phyloP scores from a whole-genome alignment of 257 asterid species.

The Handroanthus guayacan region DNA sequence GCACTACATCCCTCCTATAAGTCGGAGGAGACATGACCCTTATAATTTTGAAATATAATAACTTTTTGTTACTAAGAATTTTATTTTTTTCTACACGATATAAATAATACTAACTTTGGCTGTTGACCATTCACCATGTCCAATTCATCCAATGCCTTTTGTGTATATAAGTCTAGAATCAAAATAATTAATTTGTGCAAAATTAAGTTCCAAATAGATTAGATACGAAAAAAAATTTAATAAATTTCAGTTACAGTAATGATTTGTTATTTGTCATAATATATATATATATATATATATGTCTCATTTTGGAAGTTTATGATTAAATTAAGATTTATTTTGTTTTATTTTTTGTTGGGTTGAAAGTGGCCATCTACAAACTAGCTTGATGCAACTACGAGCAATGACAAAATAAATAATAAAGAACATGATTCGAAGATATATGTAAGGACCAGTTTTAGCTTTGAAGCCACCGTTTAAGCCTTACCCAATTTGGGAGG shows the following conservation, averaged over 20 bases:
- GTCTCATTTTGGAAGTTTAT: constrained; percentile 12
- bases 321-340: constrained; percentile 22
- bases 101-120: background rate
- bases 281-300: too few relatives aligned
- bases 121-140: background rate
- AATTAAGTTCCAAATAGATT: constrained; percentile 17
- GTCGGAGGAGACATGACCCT: too few relatives aligned
- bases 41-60: too few relatives aligned
- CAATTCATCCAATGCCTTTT: background rate
- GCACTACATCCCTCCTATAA: too few relatives aligned
- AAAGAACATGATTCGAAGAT: constrained; percentile 10
- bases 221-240: constrained; percentile 10
- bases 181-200: background rate
- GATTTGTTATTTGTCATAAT: constrained; percentile 30
- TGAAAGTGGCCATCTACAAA: background rate
- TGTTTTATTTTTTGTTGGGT: background rate
- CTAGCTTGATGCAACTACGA: constrained; percentile 13
- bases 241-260: background rate
- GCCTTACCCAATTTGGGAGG: constrained; percentile 14
- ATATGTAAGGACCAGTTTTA: constrained; percentile 17
- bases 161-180: background rate
- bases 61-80: too few relatives aligned
- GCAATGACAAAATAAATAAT: constrained; percentile 29
- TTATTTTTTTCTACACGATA: background rate
- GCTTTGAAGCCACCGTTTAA: constrained; percentile 2